Conservation (phyloP, 495 filamentous ascomycete genomes). For the Hapsidospora chrysogenum region DNA sequence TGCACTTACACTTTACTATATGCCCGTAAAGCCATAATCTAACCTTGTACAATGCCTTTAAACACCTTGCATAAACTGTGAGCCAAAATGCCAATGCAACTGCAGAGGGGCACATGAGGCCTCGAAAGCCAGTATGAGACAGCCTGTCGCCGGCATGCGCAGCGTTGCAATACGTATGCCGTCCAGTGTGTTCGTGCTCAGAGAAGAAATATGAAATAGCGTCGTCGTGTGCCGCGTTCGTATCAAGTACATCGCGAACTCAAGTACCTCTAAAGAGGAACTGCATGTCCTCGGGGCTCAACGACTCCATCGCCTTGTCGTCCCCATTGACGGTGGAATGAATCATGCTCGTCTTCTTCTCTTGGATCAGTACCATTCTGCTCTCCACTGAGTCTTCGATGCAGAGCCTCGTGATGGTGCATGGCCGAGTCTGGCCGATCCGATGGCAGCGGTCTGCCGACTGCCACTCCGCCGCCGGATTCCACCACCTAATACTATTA, state of each 20-base stretch:
- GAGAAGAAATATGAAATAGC: no score
- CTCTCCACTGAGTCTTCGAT: conserved; percentile 95
- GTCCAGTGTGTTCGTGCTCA: no score
- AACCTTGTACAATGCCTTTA: no score
- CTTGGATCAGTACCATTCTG: conserved; percentile 83
- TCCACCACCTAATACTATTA: conserved; percentile 60
- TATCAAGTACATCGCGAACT: background rate
- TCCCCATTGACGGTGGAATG: conserved; percentile 90
- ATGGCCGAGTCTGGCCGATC: conserved; percentile 85
- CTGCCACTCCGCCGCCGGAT: conserved; percentile 95
- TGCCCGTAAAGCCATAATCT: no score
- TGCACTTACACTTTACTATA: no score
- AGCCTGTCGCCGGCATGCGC: no score
- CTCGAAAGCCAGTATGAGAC: background rate
- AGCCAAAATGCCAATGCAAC: no score
- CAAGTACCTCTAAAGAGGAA: conserved; percentile 68
- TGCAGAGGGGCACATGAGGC: background rate
- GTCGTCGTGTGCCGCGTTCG: no score
- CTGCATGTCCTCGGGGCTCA: conserved; percentile 82
- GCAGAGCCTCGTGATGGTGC: conserved; percentile 82
- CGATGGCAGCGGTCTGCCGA: conserved; percentile 91
- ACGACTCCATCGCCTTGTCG: conserved; percentile 68
- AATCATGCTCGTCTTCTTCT: conserved; percentile 96
- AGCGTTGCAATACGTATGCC: background rate
- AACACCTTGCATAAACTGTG: no score